Conservation (phyloP, 768 basidiomycete genomes). For the Pleurotus tuoliensis region DNA sequence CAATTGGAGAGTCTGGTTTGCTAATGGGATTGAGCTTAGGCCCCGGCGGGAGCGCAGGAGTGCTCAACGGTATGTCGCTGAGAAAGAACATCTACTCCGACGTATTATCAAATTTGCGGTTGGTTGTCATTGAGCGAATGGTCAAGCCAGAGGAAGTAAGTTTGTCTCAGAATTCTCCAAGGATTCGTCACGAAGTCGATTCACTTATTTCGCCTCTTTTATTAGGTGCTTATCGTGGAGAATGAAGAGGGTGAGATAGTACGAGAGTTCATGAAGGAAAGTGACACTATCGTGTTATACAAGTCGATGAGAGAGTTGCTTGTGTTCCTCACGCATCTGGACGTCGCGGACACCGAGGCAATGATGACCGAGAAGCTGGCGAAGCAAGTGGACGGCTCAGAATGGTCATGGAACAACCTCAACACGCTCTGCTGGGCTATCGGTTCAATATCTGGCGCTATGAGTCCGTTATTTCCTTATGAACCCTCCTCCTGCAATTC, state of each 20-base stretch:
- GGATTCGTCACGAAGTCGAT: background rate
- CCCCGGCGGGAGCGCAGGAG: conserved; percentile 49
- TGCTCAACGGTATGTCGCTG: conserved; percentile 74
- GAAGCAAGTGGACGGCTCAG: conserved; percentile 95
- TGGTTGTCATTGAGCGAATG: conserved; percentile 98
- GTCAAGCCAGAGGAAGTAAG: conserved; percentile 97
- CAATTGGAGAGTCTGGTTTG: conserved; percentile 80
- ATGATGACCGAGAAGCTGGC: conserved; percentile 96
- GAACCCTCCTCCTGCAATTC: no score
- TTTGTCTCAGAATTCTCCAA: background rate
- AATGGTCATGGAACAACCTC: conserved; percentile 99
- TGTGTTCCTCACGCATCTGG: conserved; percentile 96
- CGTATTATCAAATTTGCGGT: conserved; percentile 86
- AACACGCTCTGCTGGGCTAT: conserved; percentile 99
- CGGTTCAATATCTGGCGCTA: conserved; percentile 97
- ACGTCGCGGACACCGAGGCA: conserved; percentile 93
- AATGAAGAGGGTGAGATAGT: conserved; percentile 99
- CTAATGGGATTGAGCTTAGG: conserved; percentile 89
- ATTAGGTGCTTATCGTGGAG: conserved; percentile 93
- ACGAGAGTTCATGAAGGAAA: conserved; percentile 98
- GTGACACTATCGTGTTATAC: conserved; percentile 96
- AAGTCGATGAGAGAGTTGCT: conserved; percentile 98
- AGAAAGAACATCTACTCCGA: conserved; percentile 96
- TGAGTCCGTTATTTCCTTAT: conserved; percentile 68
- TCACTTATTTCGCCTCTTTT: background rate